A percentile compares a stretch with the other conserved stretches of the same genome.
These are phyloP conservation scores for Flaveria trinervia DNA, from an alignment of 129 eudicot species.

Conservation along the genomic window DNA sequence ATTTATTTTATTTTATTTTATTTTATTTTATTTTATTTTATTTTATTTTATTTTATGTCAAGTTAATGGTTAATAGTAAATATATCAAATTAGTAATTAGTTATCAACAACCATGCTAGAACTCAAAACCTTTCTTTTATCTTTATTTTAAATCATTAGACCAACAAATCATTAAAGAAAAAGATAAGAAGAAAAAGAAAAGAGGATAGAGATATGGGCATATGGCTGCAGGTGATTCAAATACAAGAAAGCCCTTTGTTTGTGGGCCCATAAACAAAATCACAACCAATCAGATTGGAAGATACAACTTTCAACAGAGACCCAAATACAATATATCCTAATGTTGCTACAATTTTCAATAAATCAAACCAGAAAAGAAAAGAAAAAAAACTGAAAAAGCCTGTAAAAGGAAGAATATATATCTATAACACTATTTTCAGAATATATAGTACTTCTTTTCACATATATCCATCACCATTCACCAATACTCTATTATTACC, in stretches of 20 bases:
- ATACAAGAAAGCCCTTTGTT: constrained; percentile 29
- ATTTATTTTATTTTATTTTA: too few species aligned
- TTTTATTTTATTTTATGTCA: too few species aligned
- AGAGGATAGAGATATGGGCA: constrained; percentile 26
- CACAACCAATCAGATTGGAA: constrained; percentile 23
- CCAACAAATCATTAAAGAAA: neutral
- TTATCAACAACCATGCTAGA: too few species aligned
- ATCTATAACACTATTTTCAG: neutral
- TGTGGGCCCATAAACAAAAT: constrained; percentile 24
- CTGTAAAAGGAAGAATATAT: constrained; percentile 37
- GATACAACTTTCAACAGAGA: constrained; percentile 28
- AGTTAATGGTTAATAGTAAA: too few species aligned
- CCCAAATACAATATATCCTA: constrained; percentile 30
- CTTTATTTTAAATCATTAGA: too few species aligned
- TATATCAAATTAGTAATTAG: too few species aligned
- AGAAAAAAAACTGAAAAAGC: constrained; percentile 33
- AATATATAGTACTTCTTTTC: constrained; percentile 21
- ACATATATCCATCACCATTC: constrained; percentile 17
- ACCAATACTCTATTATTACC: constrained; percentile 10
- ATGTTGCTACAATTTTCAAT: constrained; percentile 40
- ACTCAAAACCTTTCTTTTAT: too few species aligned
- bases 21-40: too few species aligned
- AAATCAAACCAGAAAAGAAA: constrained; percentile 34
- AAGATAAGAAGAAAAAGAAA: neutral
- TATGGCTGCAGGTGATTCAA: constrained; percentile 23